A percentile compares a stretch with the other conserved stretches of the same genome.
Conservation (phyloP, 768 basidiomycete species). For the Rhodocollybia butyracea region DNA sequence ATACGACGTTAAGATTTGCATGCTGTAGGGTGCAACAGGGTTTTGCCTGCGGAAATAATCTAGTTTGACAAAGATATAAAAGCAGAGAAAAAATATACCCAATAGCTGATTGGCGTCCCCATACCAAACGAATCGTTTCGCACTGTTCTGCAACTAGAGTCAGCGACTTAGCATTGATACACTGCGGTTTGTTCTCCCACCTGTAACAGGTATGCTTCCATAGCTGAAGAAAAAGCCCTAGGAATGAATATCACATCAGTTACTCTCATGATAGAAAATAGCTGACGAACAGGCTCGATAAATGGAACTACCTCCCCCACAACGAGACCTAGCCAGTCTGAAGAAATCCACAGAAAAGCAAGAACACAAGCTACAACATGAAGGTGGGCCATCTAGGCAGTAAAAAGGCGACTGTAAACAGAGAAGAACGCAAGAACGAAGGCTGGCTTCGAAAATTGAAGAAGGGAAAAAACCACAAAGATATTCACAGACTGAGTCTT, state of each 20-base stretch:
- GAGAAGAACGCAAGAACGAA: neutral
- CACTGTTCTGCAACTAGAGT: conserved; percentile 30
- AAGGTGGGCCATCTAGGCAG: neutral
- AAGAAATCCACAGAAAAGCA: neutral
- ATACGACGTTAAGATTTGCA: conserved; percentile 49
- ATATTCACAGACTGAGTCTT: neutral
- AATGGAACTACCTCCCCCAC: conserved; percentile 15
- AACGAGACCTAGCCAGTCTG: neutral
- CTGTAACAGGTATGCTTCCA: conserved; percentile 22
- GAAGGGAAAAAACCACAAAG: neutral
- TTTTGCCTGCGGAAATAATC: conserved; percentile 29
- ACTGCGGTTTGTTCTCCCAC: conserved; percentile 26
- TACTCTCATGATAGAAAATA: neutral
- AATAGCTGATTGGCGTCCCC: conserved; percentile 27
- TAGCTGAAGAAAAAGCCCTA: conserved; percentile 37
- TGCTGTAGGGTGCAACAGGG: conserved; percentile 45
- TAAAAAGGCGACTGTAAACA: neutral
- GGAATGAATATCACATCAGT: neutral
- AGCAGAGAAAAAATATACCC: conserved; percentile 20
- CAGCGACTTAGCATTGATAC: conserved; percentile 25
- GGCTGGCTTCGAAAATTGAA: neutral
- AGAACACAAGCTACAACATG: neutral
- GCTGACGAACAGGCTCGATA: conserved; percentile 18
- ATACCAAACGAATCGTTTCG: conserved; percentile 31
- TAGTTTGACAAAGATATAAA: neutral